These are phyloP conservation scores for Fusarium annulatum DNA, from an alignment of 2,329 filamentous ascomycete genomes.

Conservation along the genomic window DNA sequence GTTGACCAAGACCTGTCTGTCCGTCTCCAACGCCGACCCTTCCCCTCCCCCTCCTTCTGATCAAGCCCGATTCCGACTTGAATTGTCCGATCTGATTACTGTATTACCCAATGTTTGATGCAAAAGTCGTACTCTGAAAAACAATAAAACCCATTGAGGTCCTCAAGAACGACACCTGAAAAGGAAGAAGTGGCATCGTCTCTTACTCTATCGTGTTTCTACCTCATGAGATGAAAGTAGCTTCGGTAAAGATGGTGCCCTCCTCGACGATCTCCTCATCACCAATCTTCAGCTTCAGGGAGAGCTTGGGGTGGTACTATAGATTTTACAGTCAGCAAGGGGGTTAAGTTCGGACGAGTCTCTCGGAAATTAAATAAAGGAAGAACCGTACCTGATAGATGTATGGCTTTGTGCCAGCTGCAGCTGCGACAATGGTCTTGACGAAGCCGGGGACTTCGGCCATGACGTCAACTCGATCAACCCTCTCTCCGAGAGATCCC, in stretches of 20 bases:
- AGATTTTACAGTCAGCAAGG: conserved; percentile 27
- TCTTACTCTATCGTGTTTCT: conserved; percentile 15
- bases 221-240: conserved; percentile 89
- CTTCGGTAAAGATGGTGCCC: conserved; percentile 85
- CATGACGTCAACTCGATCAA: conserved; percentile 92
- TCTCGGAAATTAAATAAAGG: conserved; percentile 12
- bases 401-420: conserved; percentile 93
- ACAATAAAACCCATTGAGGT: not conserved
- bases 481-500: conserved; percentile 72
- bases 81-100: conserved; percentile 34
- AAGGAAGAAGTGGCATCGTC: not conserved
- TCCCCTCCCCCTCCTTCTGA: conserved; percentile 22
- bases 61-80: conserved; percentile 3
- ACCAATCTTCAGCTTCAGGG: conserved; percentile 85
- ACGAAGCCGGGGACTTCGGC: conserved; percentile 95
- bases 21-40: conserved; percentile 47
- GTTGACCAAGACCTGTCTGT: conserved; percentile 42
- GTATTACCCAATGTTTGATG: conserved; percentile 45
- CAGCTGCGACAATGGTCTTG: conserved; percentile 89
- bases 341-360: conserved; percentile 14
- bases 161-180: conserved; percentile 1
- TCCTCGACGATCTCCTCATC: conserved; percentile 82
- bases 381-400: conserved; percentile 83
- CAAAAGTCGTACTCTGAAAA: conserved; percentile 36
- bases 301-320: conserved; percentile 77